phyloP scores from a whole-genome alignment of 2,329 filamentous ascomycete genomes.

The Aspergillus caelatus region DNA sequence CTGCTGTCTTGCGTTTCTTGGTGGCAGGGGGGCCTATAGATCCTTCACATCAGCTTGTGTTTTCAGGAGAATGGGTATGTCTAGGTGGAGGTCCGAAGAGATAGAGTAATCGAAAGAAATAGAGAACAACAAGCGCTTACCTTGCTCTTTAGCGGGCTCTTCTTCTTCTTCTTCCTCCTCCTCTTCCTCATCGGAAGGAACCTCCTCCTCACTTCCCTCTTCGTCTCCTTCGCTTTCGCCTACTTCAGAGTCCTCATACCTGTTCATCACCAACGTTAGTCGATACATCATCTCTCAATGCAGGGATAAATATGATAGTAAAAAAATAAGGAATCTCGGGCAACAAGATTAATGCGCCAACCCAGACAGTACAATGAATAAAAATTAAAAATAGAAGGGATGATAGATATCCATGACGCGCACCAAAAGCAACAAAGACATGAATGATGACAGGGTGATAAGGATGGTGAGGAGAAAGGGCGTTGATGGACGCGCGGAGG shows the following conservation, averaged over 20 bases:
- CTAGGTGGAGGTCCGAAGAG: not conserved
- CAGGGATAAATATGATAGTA: not conserved
- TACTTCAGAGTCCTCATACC: slow-evolving; percentile 39
- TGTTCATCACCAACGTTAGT: slow-evolving; percentile 15
- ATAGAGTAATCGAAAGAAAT: not conserved
- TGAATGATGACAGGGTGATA: not conserved
- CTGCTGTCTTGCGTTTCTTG: slow-evolving; percentile 35
- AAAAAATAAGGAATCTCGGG: not conserved
- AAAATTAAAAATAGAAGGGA: not conserved
- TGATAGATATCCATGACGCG: not conserved
- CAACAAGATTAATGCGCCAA: not conserved
- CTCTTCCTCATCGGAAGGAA: slow-evolving; percentile 17
- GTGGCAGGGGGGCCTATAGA: slow-evolving; percentile 27
- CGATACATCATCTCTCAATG: not conserved
- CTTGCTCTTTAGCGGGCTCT: slow-evolving; percentile 26
- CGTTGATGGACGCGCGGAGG: not conserved
- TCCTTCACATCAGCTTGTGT: not conserved
- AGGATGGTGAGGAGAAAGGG: not conserved
- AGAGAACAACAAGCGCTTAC: slow-evolving; percentile 14
- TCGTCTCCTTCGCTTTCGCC: slow-evolving; percentile 29
- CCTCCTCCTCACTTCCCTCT: slow-evolving; percentile 31
- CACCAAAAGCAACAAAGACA: not conserved
- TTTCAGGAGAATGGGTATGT: not conserved
- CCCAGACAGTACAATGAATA: not conserved
- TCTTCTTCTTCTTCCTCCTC: slow-evolving; percentile 35